These are phyloP conservation scores for Eimeria necatrix DNA, from an alignment of 169 alveolate species.

Conservation along the genomic window DNA sequence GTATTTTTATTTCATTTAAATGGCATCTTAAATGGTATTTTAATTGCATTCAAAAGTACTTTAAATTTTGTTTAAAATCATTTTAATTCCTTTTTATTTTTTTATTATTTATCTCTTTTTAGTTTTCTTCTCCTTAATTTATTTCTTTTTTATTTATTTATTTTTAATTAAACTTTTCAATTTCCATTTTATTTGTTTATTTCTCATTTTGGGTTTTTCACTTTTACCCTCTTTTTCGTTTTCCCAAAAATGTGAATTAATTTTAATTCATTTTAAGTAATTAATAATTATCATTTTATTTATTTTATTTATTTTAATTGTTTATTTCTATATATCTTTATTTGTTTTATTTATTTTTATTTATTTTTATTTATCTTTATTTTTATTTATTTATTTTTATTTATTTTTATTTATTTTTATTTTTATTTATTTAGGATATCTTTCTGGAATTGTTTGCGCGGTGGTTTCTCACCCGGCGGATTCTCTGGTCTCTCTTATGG, in stretches of 20 bases:
- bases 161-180: background rate
- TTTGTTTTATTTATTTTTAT: background rate
- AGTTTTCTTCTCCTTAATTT: background rate
- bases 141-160: too few relatives aligned
- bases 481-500: conserved; percentile 96
- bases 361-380: background rate
- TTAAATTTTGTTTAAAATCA: background rate
- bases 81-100: background rate
- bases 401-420: background rate
- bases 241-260: background rate
- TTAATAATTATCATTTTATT: background rate
- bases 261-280: background rate
- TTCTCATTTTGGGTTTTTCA: background rate
- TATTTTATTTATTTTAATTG: background rate
- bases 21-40: too few relatives aligned
- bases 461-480: conserved; percentile 99
- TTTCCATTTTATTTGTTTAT: background rate
- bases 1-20: too few relatives aligned
- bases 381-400: background rate
- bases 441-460: conserved; percentile 98
- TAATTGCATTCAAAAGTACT: background rate
- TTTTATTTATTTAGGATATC: conserved; percentile 88
- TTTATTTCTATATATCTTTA: background rate
- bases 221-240: background rate
- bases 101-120: background rate